Conservation (phyloP, 1,139 yeast genomes). For the Candida dubliniensis region DNA sequence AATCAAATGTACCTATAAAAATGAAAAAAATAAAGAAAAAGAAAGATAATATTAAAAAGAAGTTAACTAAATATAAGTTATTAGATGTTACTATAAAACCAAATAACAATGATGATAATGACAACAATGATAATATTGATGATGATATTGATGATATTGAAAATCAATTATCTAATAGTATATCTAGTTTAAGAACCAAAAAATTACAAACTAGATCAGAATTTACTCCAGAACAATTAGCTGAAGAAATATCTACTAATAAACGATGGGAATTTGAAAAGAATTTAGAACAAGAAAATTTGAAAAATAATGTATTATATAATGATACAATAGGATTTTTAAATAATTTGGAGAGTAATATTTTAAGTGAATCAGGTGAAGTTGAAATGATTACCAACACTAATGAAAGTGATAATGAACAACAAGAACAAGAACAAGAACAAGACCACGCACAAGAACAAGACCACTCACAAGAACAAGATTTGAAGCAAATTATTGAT, state of each 20-base stretch:
- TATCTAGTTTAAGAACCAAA: constrained; percentile 41
- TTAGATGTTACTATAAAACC: constrained; percentile 28
- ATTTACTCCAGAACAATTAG: constrained; percentile 48
- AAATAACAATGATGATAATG: too few relatives aligned
- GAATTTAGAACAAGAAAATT: constrained; percentile 19
- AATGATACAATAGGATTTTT: constrained; percentile 65
- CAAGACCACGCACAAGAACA: too few relatives aligned
- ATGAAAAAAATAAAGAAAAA: constrained; percentile 48
- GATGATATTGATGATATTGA: constrained; percentile 41
- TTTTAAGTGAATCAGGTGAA: constrained; percentile 6
- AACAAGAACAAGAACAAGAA: constrained; percentile 2
- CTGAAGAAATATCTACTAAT: constrained; percentile 41
- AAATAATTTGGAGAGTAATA: constrained; percentile 27
- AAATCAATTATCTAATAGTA: constrained; percentile 45
- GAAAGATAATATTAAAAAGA: constrained; percentile 15
- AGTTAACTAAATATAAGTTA: constrained; percentile 11
- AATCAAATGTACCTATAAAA: constrained; percentile 37
- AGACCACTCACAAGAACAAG: constrained; percentile 3
- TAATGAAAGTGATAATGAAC: too few relatives aligned
- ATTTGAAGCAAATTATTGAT: background rate
- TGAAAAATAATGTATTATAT: constrained; percentile 40
- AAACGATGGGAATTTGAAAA: constrained; percentile 31
- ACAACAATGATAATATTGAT: constrained; percentile 10
- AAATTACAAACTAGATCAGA: constrained; percentile 32
- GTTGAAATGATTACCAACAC: background rate